A percentile compares a stretch with the other conserved stretches of the same genome.
Evolutionary conservation across 352 stramenopile species (phyloP).

Genomic region (Thalassiosira exigua): DNA sequence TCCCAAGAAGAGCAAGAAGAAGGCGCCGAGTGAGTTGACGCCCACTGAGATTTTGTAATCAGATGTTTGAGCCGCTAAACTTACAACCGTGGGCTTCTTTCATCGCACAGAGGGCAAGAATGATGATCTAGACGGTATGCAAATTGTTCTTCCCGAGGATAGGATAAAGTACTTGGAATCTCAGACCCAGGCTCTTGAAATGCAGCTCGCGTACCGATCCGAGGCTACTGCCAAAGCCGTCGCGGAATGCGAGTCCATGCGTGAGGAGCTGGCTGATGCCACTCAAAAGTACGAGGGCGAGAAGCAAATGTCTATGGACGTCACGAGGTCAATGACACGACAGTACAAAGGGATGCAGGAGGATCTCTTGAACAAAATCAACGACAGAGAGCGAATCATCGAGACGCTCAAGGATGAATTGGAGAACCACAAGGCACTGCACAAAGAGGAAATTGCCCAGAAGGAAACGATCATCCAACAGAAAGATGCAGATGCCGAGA

Average conservation of each 20-base stretch:
- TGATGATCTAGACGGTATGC: slow-evolving; percentile 39
- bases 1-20: slow-evolving; percentile 36
- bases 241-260: slow-evolving; percentile 33
- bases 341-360: slow-evolving; percentile 97
- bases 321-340: slow-evolving; percentile 94
- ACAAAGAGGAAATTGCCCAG: slow-evolving; percentile 90
- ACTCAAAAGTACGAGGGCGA: slow-evolving; percentile 60
- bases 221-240: slow-evolving; percentile 45
- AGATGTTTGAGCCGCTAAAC: too few relatives aligned
- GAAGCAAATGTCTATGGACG: slow-evolving; percentile 89
- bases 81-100: too few relatives aligned
- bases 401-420: slow-evolving; percentile 91
- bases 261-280: slow-evolving; percentile 35
- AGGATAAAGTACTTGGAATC: slow-evolving; percentile 56
- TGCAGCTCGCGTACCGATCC: slow-evolving; percentile 43
- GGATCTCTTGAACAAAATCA: slow-evolving; percentile 82
- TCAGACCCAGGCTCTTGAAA: slow-evolving; percentile 44
- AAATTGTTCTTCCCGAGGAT: slow-evolving; percentile 41
- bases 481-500: slow-evolving; percentile 87
- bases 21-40: too few relatives aligned
- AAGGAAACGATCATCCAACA: slow-evolving; percentile 90
- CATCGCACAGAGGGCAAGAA: slow-evolving; percentile 30
- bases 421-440: slow-evolving; percentile 88
- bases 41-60: too few relatives aligned
- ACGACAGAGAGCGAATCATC: slow-evolving; percentile 91